Conservation (phyloP, 805 yeast genomes). For the Wickerhamiella hasegawae region DNA sequence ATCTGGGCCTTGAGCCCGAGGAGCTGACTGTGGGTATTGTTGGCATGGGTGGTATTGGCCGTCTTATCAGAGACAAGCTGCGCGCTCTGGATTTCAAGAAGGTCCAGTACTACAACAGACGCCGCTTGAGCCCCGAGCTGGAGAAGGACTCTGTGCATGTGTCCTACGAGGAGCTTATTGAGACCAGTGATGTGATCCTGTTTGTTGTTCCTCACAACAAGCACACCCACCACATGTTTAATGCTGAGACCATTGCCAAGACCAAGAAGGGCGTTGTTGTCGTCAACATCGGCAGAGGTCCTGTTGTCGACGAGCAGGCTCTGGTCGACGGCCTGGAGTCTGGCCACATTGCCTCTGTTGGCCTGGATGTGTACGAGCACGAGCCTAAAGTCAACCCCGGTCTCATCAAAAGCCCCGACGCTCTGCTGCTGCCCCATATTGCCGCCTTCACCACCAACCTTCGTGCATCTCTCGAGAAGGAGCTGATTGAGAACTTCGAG, state of each 20-base stretch:
- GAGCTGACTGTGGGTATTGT: slow-evolving; percentile 38
- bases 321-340: slow-evolving; percentile 30
- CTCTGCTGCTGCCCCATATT: slow-evolving; percentile 42
- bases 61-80: slow-evolving; percentile 36
- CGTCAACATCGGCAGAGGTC: slow-evolving; percentile 47
- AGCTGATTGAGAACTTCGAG: slow-evolving; percentile 47
- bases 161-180: slow-evolving; percentile 30
- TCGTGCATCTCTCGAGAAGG: slow-evolving; percentile 55
- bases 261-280: slow-evolving; percentile 39
- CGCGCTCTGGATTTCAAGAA: slow-evolving; percentile 30
- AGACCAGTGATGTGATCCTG: slow-evolving; percentile 32
- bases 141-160: slow-evolving; percentile 33
- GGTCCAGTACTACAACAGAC: slow-evolving; percentile 38
- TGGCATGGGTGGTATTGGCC: slow-evolving; percentile 52
- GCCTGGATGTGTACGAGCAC: slow-evolving; percentile 43
- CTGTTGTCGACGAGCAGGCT: slow-evolving; percentile 39
- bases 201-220: slow-evolving; percentile 37
- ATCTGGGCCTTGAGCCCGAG: slow-evolving; percentile 34
- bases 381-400: slow-evolving; percentile 40
- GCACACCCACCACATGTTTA: slow-evolving; percentile 35
- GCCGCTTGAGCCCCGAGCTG: slow-evolving; percentile 29
- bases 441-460: slow-evolving; percentile 47
- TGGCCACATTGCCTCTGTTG: slow-evolving; percentile 37
- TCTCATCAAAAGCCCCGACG: slow-evolving; percentile 29
- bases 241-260: slow-evolving; percentile 28